phyloP scores from a whole-genome alignment of 345 rosid genomes.

The Limnanthes douglasii region DNA sequence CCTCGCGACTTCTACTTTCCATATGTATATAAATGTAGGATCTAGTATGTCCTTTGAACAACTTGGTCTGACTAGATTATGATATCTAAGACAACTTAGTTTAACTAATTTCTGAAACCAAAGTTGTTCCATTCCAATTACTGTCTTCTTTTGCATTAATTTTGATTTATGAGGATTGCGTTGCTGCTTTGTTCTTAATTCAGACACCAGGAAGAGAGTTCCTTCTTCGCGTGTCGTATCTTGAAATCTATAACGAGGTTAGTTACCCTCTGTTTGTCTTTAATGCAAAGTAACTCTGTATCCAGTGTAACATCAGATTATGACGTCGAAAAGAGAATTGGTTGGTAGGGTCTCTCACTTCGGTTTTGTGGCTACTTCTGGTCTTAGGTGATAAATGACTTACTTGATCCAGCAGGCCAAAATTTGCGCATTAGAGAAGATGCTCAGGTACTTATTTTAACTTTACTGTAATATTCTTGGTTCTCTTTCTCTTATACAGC shows the following conservation, averaged over 20 bases:
- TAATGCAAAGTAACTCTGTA: no score
- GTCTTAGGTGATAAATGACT: constrained; percentile 93
- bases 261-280: no score
- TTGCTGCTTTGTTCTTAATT: no score
- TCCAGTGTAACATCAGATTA: background rate
- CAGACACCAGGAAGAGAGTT: constrained; percentile 99
- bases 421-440: constrained; percentile 99
- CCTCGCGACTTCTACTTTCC: background rate
- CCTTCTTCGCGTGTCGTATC: constrained; percentile 94
- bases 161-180: no score
- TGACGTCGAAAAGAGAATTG: constrained; percentile 3
- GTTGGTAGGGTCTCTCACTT: background rate
- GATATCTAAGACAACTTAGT: no score
- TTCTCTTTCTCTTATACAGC: constrained; percentile 2
- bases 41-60: no score
- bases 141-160: no score
- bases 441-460: constrained; percentile 58
- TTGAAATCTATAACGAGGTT: constrained; percentile 98
- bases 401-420: constrained; percentile 98
- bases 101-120: no score
- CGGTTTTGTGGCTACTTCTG: constrained; percentile 13
- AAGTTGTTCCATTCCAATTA: no score
- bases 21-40: no score
- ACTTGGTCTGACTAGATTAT: no score
- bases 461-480: background rate